Evolutionary conservation across 768 basidiomycete species (phyloP).

Genomic region (Coprinopsis cinerea): DNA sequence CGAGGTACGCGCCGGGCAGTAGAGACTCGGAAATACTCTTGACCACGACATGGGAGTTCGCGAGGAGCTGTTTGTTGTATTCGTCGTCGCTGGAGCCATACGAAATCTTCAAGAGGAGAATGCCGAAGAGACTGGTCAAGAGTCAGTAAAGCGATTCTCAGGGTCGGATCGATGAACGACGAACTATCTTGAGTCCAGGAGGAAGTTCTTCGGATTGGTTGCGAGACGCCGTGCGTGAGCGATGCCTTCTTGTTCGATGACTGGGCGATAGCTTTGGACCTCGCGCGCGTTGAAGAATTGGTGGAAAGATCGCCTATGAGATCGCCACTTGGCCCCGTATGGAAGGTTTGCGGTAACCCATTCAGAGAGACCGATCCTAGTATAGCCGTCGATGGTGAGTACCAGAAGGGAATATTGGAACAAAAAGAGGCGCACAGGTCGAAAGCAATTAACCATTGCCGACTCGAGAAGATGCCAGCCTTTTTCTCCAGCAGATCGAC

Average conservation of each 20-base stretch:
- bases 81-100: constrained; percentile 23
- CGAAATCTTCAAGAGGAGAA: constrained; percentile 16
- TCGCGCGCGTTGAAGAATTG: constrained; percentile 19
- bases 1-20: constrained; percentile 16
- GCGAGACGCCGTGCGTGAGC: neutral
- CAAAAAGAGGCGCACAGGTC: constrained; percentile 29
- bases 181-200: neutral
- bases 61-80: constrained; percentile 28
- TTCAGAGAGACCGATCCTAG: constrained; percentile 29
- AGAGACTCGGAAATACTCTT: constrained; percentile 16
- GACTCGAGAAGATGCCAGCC: constrained; percentile 6
- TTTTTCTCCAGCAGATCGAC: constrained; percentile 10
- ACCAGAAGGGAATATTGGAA: neutral
- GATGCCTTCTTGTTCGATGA: constrained; percentile 5
- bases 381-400: constrained; percentile 29
- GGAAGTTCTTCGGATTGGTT: neutral
- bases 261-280: constrained; percentile 11
- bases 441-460: constrained; percentile 29
- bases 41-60: constrained; percentile 22
- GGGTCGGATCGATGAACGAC: too few species aligned
- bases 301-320: constrained; percentile 21
- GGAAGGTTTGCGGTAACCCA: constrained; percentile 30
- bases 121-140: too few species aligned
- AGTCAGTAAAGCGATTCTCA: too few species aligned
- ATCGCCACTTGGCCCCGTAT: too few species aligned